Base-by-base conservation (phyloP, 345 rosid genomes). In the Cardamine resedifolia region DNA sequence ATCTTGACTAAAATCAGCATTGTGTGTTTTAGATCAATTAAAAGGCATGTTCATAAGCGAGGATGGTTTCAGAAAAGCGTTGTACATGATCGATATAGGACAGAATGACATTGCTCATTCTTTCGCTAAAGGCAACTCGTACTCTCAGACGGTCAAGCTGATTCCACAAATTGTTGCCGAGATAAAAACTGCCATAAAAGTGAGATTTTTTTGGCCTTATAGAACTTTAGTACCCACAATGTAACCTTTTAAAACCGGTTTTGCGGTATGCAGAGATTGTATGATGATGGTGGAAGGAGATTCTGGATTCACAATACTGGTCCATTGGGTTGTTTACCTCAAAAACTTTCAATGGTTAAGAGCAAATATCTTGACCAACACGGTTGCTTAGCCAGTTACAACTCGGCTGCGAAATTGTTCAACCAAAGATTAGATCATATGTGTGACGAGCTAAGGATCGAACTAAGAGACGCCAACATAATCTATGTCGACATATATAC, bases 51-150 rank as follows among this genome's bases (percentile, higher is more conserved):
- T 68, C 43, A 58, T 91, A 61, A 78, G 24, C 3, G 77, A 67
- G 11, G 77, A 74, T 41, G 91, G 89, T 11, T 89, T 91, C 79
- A 64, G 15, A 53, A 80, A 82, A 47, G 96, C 97, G 1, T 85
- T 91, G 51, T 88, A 88, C 84, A 84, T 86, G 79, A 82, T 88
- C 49, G 92, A 87, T 66, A 86, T 91, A 5, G 97, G 97, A 7
- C 96, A 91, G 70, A 89, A 91, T 48, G 96, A 91, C 72, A 51
- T 91, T 3, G 86, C 97, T 1, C 84, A 64, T 80, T 80, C 90
- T 18, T 89, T 89, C 66, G 70, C 84, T 24, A 79, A 82, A 68
- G 84, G 84, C n/a, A 44, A 78, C 11, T 82, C 90, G 2, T 86
- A 81, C 66, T 66, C 64, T 7, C 79, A 78, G 65, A 90, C 86